Percentiles rank a stretch among this genome's conserved stretches.
Evolutionary conservation across 1,284 basidiomycete species (phyloP).

Genomic region (Puccinia coronata): DNA sequence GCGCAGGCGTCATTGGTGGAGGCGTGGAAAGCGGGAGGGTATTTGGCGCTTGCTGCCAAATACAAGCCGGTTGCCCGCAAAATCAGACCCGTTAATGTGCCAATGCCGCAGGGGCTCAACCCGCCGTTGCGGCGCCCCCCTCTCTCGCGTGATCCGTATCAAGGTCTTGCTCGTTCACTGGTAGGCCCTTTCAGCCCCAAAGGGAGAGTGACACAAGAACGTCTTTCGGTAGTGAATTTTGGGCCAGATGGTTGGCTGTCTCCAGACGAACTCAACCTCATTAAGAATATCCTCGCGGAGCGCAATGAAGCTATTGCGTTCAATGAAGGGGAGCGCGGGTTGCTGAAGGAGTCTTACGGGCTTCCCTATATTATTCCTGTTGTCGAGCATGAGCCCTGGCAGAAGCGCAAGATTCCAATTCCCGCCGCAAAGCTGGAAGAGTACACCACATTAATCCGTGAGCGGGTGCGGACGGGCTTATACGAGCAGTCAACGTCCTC

Average conservation of each 20-base stretch:
- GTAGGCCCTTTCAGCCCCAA: too few species aligned
- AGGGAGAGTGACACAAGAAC: background rate
- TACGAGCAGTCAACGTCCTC: background rate
- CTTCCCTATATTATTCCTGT: slow-evolving; percentile 14
- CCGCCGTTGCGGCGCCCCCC: background rate
- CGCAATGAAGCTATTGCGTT: background rate
- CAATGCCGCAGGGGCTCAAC: too few species aligned
- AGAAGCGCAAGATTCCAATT: background rate
- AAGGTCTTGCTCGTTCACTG: background rate
- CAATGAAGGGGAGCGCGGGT: background rate
- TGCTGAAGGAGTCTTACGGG: slow-evolving; percentile 1
- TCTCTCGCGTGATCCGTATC: background rate
- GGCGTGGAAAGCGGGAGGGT: background rate
- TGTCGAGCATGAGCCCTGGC: background rate
- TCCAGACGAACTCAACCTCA: background rate
- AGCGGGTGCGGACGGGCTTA: background rate
- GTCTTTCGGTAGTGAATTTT: background rate
- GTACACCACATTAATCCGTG: background rate
- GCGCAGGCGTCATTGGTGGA: background rate
- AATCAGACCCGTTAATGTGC: slow-evolving; percentile 19
- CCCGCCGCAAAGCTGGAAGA: background rate
- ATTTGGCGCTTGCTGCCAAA: too few species aligned
- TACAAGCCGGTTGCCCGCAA: slow-evolving; percentile 30
- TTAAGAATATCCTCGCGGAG: background rate
- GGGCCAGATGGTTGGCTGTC: background rate